Evolutionary conservation across 768 basidiomycete species (phyloP), one percentile per base, ranked within the genome.

Genomic region (Amanita rubescens): DNA sequence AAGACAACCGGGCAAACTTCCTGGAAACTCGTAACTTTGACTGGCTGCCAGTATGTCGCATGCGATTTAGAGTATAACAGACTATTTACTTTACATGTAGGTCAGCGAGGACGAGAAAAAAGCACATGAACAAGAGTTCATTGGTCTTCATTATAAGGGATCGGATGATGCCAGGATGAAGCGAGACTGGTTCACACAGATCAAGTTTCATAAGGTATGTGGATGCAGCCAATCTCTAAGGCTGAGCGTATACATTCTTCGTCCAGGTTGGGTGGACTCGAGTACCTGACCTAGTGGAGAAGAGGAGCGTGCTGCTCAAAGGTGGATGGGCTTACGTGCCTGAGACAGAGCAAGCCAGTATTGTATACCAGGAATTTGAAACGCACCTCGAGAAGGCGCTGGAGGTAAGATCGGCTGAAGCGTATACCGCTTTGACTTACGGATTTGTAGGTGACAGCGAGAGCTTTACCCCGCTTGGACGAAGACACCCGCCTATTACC

Each of bases 401-500:
- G 37, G 84, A 93, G 71, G 92, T 93, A 60, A 53, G 74, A 52
- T 10, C 11, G 38, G 17, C 20, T 25, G 30, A 38, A 15, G 11
- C 2, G 34, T 39, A 22, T 33, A 43, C 20, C 43, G 39, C 12
- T 2, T 12, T 35, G 20, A 51, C 48, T 55, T 32, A 51, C 50
- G 11, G 19, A 46, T 55, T 35, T 45, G 17, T 49, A 98, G 94
- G 64, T 79, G 51, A 97, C 94, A 5, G 84, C 93, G 3, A 87
- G 86, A 65, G 80, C 84, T 20, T 77, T 98, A 5, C 94, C 94
- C 2, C 82, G 92, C 14, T 75, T 99, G 55, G 94, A 98, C 61
- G 95, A 97, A 68, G 96, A 98, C 63, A 87, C 87, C 15, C 87
- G 96, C 24, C 71, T 99, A 9, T 69, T 91, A 4, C 94, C 94